These are phyloP conservation scores for Cyclotella cryptica DNA, from an alignment of 108 stramenopile species.

Conservation along the genomic window DNA sequence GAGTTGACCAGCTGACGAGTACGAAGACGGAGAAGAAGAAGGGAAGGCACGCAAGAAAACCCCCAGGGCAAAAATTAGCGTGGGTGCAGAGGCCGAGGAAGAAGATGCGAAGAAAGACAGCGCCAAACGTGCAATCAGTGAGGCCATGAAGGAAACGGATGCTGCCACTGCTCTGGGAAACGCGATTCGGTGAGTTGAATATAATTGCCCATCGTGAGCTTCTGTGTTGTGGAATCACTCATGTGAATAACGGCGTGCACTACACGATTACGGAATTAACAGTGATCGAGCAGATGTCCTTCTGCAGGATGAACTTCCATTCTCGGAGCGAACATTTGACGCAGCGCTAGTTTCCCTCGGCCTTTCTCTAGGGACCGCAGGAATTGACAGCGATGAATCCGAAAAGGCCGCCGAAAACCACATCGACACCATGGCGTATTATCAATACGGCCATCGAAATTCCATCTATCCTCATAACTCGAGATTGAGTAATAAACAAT, in stretches of 20 bases:
- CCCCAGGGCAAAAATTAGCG: too few relatives aligned
- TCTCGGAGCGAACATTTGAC: slow-evolving; percentile 33
- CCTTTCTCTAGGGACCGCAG: slow-evolving; percentile 54
- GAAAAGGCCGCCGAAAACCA: neutral
- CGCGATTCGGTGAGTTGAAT: slow-evolving; percentile 20
- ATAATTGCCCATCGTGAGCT: neutral
- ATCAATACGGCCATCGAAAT: slow-evolving; percentile 13
- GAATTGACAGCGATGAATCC: slow-evolving; percentile 25
- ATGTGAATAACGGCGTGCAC: neutral
- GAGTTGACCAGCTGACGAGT: too few relatives aligned
- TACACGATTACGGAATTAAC: neutral
- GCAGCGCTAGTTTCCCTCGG: slow-evolving; percentile 38
- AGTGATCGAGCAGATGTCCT: slow-evolving; percentile 13
- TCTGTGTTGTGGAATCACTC: neutral
- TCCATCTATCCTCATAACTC: slow-evolving; percentile 6
- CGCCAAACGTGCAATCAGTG: slow-evolving; percentile 15
- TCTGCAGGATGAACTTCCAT: slow-evolving; percentile 16
- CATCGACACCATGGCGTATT: slow-evolving; percentile 19
- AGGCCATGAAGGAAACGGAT: slow-evolving; percentile 25
- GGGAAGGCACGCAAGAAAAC: too few relatives aligned
- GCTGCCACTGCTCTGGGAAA: slow-evolving; percentile 24
- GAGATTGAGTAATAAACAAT: slow-evolving; percentile 36
- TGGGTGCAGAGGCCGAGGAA: too few relatives aligned
- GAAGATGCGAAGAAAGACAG: neutral
- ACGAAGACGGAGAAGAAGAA: too few relatives aligned